Conservation (phyloP, 2,329 filamentous ascomycete species). For the Seiridium cupressi region DNA sequence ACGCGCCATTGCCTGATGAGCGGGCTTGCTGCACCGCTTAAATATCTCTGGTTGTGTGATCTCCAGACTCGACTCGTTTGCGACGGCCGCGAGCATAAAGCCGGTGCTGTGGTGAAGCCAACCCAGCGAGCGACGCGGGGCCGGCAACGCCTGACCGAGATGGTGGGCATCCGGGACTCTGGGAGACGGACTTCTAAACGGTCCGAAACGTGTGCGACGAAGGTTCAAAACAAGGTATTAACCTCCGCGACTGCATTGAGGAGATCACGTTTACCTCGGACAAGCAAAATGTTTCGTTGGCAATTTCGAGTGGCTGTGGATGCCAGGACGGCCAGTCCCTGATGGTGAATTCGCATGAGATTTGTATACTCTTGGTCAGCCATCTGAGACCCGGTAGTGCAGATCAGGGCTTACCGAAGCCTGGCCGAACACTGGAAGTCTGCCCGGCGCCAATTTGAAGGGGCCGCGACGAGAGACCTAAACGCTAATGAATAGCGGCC, state of each 20-base stretch:
- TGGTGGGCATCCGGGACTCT: slow-evolving; percentile 11
- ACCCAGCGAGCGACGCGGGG: slow-evolving; percentile 4
- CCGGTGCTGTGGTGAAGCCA: not conserved
- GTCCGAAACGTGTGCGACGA: slow-evolving; percentile 18
- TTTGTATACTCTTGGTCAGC: slow-evolving; percentile 12
- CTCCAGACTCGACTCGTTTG: not conserved
- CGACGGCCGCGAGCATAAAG: not conserved
- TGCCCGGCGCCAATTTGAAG: not conserved
- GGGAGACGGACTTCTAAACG: slow-evolving; percentile 17
- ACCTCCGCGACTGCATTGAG: not conserved
- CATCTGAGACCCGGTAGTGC: slow-evolving; percentile 15
- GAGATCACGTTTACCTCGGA: not conserved
- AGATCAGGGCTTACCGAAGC: slow-evolving; percentile 25
- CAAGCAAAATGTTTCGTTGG: not conserved
- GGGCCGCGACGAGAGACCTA: too few species aligned
- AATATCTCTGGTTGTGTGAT: not conserved
- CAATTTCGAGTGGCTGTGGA: not conserved
- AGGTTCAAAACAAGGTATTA: slow-evolving; percentile 14
- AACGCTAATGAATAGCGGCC: too few species aligned
- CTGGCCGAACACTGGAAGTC: slow-evolving; percentile 18
- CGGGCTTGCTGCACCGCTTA: not conserved
- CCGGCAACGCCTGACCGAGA: slow-evolving; percentile 10
- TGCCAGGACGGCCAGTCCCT: not conserved
- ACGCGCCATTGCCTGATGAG: not conserved
- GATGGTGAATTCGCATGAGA: slow-evolving; percentile 3